Evolutionary conservation across 208 protist genomes (phyloP).

Genomic region (Tritrichomonas foetus): DNA sequence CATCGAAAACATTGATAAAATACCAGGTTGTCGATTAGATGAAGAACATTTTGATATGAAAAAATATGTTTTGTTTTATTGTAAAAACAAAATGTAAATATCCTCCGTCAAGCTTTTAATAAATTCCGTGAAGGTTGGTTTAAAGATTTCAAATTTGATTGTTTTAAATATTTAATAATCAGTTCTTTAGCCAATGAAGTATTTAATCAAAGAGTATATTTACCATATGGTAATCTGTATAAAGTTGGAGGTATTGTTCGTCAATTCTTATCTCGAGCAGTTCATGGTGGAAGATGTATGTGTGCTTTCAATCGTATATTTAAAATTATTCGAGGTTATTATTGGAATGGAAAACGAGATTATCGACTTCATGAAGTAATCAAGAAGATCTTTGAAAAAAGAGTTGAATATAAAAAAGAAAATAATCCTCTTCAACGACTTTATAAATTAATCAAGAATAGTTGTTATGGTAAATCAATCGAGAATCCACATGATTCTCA

Average conservation of each 20-base stretch:
- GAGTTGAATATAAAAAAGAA: slow-evolving; percentile 2
- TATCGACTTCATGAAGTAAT: slow-evolving; percentile 6
- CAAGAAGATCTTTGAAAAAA: neutral
- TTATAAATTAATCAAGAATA: slow-evolving; percentile 35
- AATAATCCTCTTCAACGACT: neutral
- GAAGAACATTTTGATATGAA: neutral
- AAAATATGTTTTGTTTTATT: neutral
- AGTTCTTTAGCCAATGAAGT: slow-evolving; percentile 6
- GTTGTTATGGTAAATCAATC: neutral
- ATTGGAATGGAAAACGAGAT: neutral
- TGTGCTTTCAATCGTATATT: neutral
- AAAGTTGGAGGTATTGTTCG: neutral
- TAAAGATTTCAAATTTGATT: neutral
- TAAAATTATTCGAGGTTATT: slow-evolving; percentile 10
- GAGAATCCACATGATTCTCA: neutral
- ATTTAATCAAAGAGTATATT: neutral
- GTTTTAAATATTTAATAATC: neutral
- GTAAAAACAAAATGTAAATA: neutral
- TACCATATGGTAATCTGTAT: neutral
- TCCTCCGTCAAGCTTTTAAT: neutral
- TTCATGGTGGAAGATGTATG: slow-evolving; percentile 21
- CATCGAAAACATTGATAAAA: neutral
- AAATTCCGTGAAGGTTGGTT: neutral
- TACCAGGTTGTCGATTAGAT: neutral
- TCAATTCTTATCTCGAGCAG: neutral